phyloP scores from a whole-genome alignment of 768 basidiomycete species.

The Mycena galopus region DNA sequence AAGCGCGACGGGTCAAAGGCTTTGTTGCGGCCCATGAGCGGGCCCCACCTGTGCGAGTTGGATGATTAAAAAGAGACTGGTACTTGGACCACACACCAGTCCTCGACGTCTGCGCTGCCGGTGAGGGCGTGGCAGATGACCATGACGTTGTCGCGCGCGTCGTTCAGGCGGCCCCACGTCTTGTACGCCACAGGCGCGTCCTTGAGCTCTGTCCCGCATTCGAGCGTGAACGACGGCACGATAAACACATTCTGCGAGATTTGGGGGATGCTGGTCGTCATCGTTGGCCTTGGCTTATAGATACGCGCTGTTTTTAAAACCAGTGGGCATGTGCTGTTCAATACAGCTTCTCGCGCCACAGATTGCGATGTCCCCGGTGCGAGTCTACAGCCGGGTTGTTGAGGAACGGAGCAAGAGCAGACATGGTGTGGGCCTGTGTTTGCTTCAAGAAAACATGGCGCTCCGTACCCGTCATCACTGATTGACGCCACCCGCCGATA shows the following conservation, averaged over 20 bases:
- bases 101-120: slow-evolving; percentile 96
- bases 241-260: slow-evolving; percentile 62
- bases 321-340: background rate
- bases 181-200: slow-evolving; percentile 94
- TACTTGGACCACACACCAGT: slow-evolving; percentile 97
- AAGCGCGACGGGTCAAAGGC: slow-evolving; percentile 91
- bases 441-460: no score
- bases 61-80: no score
- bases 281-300: no score
- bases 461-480: no score
- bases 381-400: no score
- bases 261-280: slow-evolving; percentile 27
- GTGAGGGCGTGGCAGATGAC: slow-evolving; percentile 98
- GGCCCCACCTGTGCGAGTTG: slow-evolving; percentile 94
- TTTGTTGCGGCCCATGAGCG: slow-evolving; percentile 91
- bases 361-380: no score
- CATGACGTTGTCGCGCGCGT: slow-evolving; percentile 88
- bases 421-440: no score
- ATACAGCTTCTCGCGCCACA: background rate
- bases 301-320: no score
- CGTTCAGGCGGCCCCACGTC: slow-evolving; percentile 94
- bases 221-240: slow-evolving; percentile 84
- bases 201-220: slow-evolving; percentile 79
- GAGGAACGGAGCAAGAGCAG: no score
- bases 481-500: no score